phyloP scores from a whole-genome alignment of 106 monocot genomes.

The Platanthera guangdongensis region DNA sequence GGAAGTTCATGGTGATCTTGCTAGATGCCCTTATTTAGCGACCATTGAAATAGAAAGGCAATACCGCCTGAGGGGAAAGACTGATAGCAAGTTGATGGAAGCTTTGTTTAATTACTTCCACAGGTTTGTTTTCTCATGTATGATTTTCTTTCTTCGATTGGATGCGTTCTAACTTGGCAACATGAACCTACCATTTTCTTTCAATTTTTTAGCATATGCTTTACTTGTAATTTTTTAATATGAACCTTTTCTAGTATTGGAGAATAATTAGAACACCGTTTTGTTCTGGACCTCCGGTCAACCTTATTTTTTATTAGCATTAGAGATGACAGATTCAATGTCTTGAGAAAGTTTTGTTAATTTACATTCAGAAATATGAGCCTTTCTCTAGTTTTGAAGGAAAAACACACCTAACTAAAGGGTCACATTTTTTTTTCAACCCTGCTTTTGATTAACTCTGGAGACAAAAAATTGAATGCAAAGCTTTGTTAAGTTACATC shows the following conservation, averaged over 20 bases:
- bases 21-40: slow-evolving; percentile 81
- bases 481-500: too few relatives aligned
- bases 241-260: not conserved
- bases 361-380: too few relatives aligned
- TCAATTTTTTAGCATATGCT: not conserved
- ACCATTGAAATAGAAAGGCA: slow-evolving; percentile 78
- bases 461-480: too few relatives aligned
- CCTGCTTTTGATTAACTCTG: too few relatives aligned
- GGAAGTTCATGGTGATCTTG: slow-evolving; percentile 29
- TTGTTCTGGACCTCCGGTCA: not conserved
- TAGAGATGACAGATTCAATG: not conserved
- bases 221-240: not conserved
- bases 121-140: slow-evolving; percentile 46
- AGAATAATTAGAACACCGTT: not conserved
- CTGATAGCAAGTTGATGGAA: slow-evolving; percentile 46
- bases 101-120: slow-evolving; percentile 62
- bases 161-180: not conserved
- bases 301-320: not conserved
- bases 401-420: too few relatives aligned
- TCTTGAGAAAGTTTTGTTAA: not conserved
- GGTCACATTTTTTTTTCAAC: too few relatives aligned
- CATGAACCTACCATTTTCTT: not conserved
- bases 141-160: slow-evolving; percentile 4
- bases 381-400: too few relatives aligned
- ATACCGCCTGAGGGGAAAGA: slow-evolving; percentile 42